phyloP scores from a whole-genome alignment of 441 rosid genomes.

The Pelargonium fulgidum region DNA sequence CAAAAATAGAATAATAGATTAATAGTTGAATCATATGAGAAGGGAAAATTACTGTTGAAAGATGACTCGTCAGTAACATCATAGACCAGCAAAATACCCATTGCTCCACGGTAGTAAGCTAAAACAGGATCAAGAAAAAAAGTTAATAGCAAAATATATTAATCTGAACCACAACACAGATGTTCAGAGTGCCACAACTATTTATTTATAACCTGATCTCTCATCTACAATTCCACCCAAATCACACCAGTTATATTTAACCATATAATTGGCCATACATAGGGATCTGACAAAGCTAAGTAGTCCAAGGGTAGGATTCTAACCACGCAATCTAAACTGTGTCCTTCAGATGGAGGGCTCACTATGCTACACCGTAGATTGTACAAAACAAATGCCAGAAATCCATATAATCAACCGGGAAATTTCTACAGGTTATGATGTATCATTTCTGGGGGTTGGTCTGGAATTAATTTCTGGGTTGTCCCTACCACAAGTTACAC shows the following conservation, averaged over 20 bases:
- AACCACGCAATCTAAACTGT: background rate
- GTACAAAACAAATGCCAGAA: background rate
- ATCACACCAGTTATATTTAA: background rate
- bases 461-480: background rate
- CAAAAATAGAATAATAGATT: too few relatives aligned
- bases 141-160: background rate
- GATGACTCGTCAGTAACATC: slow-evolving; percentile 96
- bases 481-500: background rate
- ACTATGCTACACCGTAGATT: background rate
- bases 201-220: background rate
- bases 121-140: background rate
- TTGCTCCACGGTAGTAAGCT: slow-evolving; percentile 96
- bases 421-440: background rate
- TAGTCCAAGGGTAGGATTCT: background rate
- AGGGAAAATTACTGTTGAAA: slow-evolving; percentile 60
- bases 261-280: background rate
- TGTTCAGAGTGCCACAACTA: too few relatives aligned
- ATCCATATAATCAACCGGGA: background rate
- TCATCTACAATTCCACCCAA: background rate
- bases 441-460: background rate
- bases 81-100: slow-evolving; percentile 93
- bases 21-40: background rate
- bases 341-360: background rate
- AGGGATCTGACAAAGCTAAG: background rate
- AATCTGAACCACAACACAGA: background rate